Percentiles rank a stretch among this genome's conserved stretches.
phyloP scores from a whole-genome alignment of 169 alveolate genomes.

The Besnoitia besnoiti region DNA sequence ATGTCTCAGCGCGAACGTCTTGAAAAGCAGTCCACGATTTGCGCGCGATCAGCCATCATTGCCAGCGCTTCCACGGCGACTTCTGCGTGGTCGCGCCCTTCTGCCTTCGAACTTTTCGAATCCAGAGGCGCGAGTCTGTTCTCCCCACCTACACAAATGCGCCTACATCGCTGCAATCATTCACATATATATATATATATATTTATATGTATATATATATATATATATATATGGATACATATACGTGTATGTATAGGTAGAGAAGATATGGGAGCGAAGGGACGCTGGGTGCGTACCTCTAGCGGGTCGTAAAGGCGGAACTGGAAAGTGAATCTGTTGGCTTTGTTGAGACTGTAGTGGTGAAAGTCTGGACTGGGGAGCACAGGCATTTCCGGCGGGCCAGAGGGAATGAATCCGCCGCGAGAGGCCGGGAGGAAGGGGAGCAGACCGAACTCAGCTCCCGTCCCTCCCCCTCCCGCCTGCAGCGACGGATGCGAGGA shows the following conservation, averaged over 20 bases:
- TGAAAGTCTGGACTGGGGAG: slow-evolving; percentile 5
- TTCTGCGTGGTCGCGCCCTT: no score
- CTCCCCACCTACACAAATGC: no score
- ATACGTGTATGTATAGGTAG: not conserved
- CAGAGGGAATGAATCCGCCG: slow-evolving; percentile 28
- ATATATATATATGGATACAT: not conserved
- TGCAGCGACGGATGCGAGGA: not conserved
- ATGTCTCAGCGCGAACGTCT: no score
- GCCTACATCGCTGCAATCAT: not conserved
- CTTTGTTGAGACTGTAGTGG: not conserved
- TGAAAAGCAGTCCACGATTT: no score
- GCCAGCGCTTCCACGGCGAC: no score
- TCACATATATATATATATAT: not conserved
- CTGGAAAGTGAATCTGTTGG: not conserved
- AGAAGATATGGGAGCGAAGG: not conserved
- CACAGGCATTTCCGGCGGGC: slow-evolving; percentile 36
- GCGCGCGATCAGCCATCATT: no score
- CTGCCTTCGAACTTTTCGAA: no score
- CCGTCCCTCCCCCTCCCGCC: not conserved
- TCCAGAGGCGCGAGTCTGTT: no score
- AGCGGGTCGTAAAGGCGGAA: slow-evolving; percentile 39
- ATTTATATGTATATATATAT: slow-evolving; percentile 10
- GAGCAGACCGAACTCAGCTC: not conserved
- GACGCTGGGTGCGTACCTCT: not conserved
- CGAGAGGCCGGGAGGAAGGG: slow-evolving; percentile 25